phyloP scores from a whole-genome alignment of 2,329 filamentous ascomycete species.

The Rhynchosporium agropyri region DNA sequence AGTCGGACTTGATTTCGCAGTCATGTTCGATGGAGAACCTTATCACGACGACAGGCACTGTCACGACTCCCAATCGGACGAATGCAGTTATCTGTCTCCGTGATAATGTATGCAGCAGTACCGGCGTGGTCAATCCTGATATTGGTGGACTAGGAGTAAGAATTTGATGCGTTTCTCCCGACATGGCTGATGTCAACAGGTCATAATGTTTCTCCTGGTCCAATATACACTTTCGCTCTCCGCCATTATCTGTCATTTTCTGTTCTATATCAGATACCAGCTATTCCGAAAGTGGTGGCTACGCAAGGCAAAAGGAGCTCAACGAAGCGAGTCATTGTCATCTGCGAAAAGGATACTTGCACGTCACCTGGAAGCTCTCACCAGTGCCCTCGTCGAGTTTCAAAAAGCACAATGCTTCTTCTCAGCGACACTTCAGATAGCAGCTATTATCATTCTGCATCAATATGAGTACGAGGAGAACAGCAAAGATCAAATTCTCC shows the following conservation, averaged over 20 bases:
- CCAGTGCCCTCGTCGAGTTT: constrained; percentile 21
- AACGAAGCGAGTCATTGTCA: not conserved
- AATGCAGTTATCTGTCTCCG: constrained; percentile 17
- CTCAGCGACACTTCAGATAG: constrained; percentile 21
- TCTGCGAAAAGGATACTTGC: not conserved
- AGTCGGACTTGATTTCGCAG: not conserved
- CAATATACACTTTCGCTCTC: constrained; percentile 19
- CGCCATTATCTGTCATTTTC: constrained; percentile 4
- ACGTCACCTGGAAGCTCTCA: constrained; percentile 15
- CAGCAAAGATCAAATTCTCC: constrained; percentile 16
- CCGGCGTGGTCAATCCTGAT: constrained; percentile 20
- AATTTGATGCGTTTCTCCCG: not conserved
- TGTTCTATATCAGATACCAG: constrained; percentile 4
- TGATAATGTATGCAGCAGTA: constrained; percentile 20
- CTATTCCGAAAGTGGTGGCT: not conserved
- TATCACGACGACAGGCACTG: not conserved
- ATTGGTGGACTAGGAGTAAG: constrained; percentile 22
- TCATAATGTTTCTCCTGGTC: constrained; percentile 14
- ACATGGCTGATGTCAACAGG: constrained; percentile 2
- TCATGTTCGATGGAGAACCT: constrained; percentile 18
- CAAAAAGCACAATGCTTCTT: constrained; percentile 29
- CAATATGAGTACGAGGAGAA: not conserved
- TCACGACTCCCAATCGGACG: constrained; percentile 1
- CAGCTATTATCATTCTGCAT: constrained; percentile 19
- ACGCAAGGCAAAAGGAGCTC: not conserved